These are phyloP conservation scores for Trichophyton rubrum DNA, from an alignment of 2,329 filamentous ascomycete genomes.

Conservation along the genomic window DNA sequence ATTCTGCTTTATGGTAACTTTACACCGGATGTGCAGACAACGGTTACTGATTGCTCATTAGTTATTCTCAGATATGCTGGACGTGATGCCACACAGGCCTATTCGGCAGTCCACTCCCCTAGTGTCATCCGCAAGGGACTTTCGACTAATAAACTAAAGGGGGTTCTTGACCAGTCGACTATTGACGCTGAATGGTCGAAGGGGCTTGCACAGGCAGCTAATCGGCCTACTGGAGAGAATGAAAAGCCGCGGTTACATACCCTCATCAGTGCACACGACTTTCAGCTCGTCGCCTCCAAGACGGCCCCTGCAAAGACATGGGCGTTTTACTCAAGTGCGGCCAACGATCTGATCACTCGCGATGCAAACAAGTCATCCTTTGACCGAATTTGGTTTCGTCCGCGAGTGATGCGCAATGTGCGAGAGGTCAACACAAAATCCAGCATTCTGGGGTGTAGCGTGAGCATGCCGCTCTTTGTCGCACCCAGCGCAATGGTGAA, in stretches of 20 bases:
- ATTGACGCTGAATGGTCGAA: constrained; percentile 40
- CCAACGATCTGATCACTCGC: constrained; percentile 49
- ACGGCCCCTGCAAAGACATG: constrained; percentile 51
- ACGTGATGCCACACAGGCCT: constrained; percentile 34
- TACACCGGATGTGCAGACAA: background rate
- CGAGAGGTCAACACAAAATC: constrained; percentile 39
- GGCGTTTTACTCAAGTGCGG: constrained; percentile 56
- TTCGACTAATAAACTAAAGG: constrained; percentile 35
- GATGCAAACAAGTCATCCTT: constrained; percentile 44
- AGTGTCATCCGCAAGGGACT: constrained; percentile 36
- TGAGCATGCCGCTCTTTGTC: constrained; percentile 49
- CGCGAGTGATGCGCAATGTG: constrained; percentile 40
- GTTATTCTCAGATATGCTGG: constrained; percentile 38
- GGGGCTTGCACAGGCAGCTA: constrained; percentile 24
- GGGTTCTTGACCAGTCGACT: constrained; percentile 37
- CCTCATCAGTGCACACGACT: constrained; percentile 49
- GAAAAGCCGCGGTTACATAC: constrained; percentile 34
- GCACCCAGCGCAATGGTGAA: constrained; percentile 53
- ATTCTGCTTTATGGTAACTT: background rate
- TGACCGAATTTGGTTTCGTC: constrained; percentile 36
- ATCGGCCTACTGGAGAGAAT: constrained; percentile 17
- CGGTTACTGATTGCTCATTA: constrained; percentile 9
- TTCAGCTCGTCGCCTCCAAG: constrained; percentile 43
- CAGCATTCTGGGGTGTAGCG: constrained; percentile 42
- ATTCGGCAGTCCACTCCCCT: constrained; percentile 36